Evolutionary conservation across 1,284 basidiomycete species (phyloP).

Genomic region (Cryptococcus jaspeensis): DNA sequence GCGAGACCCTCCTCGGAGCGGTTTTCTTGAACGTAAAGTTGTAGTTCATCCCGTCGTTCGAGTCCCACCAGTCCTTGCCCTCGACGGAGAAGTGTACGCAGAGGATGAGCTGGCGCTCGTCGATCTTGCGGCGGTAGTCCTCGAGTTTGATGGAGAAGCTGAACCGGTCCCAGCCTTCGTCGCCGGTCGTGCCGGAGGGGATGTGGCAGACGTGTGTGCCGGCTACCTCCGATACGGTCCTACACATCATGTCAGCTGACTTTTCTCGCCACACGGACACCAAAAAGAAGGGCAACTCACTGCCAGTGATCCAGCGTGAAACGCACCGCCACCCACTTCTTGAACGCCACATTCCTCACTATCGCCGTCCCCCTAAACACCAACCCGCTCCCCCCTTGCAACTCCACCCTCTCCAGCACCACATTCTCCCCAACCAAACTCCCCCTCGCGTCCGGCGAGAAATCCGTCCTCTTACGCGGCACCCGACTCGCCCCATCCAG

Average conservation of each 20-base stretch:
- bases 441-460: slow-evolving; percentile 42
- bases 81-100: slow-evolving; percentile 61
- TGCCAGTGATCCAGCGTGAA: slow-evolving; percentile 60
- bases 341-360: slow-evolving; percentile 57
- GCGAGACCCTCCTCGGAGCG: slow-evolving; percentile 21
- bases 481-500: slow-evolving; percentile 40
- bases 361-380: slow-evolving; percentile 53
- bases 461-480: slow-evolving; percentile 48
- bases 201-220: slow-evolving; percentile 51
- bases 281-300: slow-evolving; percentile 29
- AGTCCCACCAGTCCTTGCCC: slow-evolving; percentile 56
- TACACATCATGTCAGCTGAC: slow-evolving; percentile 19
- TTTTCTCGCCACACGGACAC: no score
- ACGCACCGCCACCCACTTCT: slow-evolving; percentile 57
- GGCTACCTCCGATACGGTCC: slow-evolving; percentile 56
- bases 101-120: slow-evolving; percentile 64
- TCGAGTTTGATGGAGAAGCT: slow-evolving; percentile 64
- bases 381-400: slow-evolving; percentile 35
- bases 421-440: slow-evolving; percentile 41
- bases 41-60: slow-evolving; percentile 53
- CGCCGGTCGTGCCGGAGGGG: slow-evolving; percentile 44
- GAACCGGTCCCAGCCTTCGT: slow-evolving; percentile 55
- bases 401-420: slow-evolving; percentile 47
- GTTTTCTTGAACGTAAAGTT: slow-evolving; percentile 52
- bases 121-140: slow-evolving; percentile 68